Conservation (phyloP, 306 rosid species). For the Sechiopsis laciniata region DNA sequence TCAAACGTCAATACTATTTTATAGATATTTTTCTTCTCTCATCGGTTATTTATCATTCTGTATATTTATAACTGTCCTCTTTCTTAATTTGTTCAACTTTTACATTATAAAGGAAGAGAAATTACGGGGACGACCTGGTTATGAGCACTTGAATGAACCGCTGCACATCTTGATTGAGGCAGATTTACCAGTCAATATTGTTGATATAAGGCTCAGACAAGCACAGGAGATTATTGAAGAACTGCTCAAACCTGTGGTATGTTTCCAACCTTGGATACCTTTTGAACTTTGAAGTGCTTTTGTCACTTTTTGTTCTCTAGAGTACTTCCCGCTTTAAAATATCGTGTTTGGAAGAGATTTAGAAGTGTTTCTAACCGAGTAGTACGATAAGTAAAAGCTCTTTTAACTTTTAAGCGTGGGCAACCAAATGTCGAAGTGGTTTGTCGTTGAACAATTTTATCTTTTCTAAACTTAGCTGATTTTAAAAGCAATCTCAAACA, state of each 20-base stretch:
- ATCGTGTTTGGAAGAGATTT: background rate
- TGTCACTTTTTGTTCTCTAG: background rate
- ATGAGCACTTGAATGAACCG: conserved; percentile 89
- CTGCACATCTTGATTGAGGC: conserved; percentile 91
- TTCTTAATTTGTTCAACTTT: conserved; percentile 13
- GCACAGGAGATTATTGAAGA: conserved; percentile 95
- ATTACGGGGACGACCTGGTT: conserved; percentile 93
- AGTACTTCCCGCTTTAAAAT: background rate
- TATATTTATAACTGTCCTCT: background rate
- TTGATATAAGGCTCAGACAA: conserved; percentile 83
- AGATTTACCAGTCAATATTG: conserved; percentile 78
- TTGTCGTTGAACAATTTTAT: background rate
- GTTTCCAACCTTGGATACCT: background rate
- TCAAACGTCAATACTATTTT: background rate
- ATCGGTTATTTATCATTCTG: conserved; percentile 16
- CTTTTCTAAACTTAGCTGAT: background rate
- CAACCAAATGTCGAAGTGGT: background rate
- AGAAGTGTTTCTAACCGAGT: background rate
- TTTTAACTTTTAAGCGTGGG: background rate
- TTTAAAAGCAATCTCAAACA: no score
- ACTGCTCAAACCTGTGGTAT: conserved; percentile 94
- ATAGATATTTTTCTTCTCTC: conserved; percentile 9
- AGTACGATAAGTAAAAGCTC: background rate
- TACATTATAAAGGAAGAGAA: conserved; percentile 70
- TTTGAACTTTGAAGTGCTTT: background rate